Percentiles rank a stretch among this genome's conserved stretches.
Evolutionary conservation across 1,139 yeast species (phyloP).

Genomic region (Yamadazyma siamensis): DNA sequence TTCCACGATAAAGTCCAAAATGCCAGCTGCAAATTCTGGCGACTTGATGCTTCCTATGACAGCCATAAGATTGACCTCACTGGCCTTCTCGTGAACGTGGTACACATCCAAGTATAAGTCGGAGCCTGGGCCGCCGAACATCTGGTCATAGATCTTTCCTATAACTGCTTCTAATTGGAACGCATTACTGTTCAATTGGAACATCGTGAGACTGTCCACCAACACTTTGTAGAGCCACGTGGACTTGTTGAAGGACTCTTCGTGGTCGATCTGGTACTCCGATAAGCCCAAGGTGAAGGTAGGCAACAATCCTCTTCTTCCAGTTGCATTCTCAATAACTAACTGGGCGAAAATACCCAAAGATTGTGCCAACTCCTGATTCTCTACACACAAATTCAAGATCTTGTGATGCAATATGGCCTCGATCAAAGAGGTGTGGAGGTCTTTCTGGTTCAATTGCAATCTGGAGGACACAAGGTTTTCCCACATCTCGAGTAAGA

Average conservation of each 20-base stretch:
- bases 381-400: conserved; percentile 9
- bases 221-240: conserved; percentile 57
- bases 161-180: conserved; percentile 61
- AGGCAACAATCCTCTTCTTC: conserved; percentile 72
- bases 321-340: conserved; percentile 49
- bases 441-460: conserved; percentile 58
- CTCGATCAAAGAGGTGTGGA: conserved; percentile 54
- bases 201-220: conserved; percentile 41
- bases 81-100: conserved; percentile 58
- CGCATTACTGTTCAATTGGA: conserved; percentile 54
- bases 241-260: conserved; percentile 32
- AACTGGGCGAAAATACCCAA: conserved; percentile 39
- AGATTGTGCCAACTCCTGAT: conserved; percentile 16
- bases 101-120: conserved; percentile 50
- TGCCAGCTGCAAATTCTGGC: conserved; percentile 29
- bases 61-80: conserved; percentile 49
- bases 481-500: conserved; percentile 52
- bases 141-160: conserved; percentile 46
- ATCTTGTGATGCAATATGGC: conserved; percentile 18
- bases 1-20: conserved; percentile 42
- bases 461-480: conserved; percentile 59
- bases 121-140: conserved; percentile 19
- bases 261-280: conserved; percentile 31
- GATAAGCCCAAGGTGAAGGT: conserved; percentile 45
- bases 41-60: conserved; percentile 36